These are phyloP conservation scores for Sophora flavescens DNA, from an alignment of 306 rosid species.

Conservation along the genomic window DNA sequence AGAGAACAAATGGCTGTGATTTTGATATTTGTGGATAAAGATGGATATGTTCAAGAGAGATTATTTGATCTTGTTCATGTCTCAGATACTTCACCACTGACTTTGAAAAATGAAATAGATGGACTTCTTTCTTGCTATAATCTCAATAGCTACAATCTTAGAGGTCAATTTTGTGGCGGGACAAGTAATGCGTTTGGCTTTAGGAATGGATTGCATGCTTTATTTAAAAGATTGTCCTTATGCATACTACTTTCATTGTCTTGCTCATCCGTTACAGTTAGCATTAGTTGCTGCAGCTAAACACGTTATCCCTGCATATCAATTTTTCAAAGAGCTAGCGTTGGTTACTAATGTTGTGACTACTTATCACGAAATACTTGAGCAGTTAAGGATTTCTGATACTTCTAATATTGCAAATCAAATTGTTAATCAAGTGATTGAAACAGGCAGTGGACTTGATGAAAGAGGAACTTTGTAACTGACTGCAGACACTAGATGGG, in stretches of 20 bases:
- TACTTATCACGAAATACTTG: not conserved
- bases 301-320: not conserved
- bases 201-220: conserved; percentile 23
- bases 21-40: conserved; percentile 32
- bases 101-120: not conserved
- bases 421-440: not conserved
- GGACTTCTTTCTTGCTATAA: not conserved
- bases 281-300: not conserved
- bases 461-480: not conserved
- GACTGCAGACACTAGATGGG: not conserved
- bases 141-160: not conserved
- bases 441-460: not conserved
- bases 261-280: not conserved
- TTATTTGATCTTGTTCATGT: conserved; percentile 11
- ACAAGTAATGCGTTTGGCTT: not conserved
- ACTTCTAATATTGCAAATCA: not conserved
- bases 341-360: not conserved
- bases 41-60: not conserved
- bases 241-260: not conserved
- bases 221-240: not conserved
- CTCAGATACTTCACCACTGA: not conserved
- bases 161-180: not conserved
- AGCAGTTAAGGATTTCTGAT: not conserved
- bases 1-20: not conserved
- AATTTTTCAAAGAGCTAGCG: not conserved